Evolutionary conservation across 805 yeast genomes (phyloP), one percentile per base, ranked within the genome.

Genomic region (Brettanomyces nanus): DNA sequence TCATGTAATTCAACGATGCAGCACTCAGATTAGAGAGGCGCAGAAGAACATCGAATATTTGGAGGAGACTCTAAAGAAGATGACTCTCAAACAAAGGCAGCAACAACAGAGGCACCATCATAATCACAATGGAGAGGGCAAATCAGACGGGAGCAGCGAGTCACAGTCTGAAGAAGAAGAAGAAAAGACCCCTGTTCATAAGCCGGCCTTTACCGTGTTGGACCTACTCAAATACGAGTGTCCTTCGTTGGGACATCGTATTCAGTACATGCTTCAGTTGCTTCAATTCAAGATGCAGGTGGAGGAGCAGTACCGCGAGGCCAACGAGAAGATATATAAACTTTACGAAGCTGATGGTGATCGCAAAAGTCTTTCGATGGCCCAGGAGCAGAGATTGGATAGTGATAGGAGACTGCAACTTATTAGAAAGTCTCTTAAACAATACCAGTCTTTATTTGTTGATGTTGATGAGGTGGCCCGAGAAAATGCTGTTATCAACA

Each of bases 201-300:
- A 50, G 19, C 75, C 80, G 1, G 56, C 71, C 4, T 83, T 71
- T 52, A 74, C 90, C 0, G 70, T 84, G 17, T 65, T 84, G 47
- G 98, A 92, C 57, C 68, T 92, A 40, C 71, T 86, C 55, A 87
- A 87, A 51, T 87, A 86, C 54, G 97, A 92, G 52, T 85, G 95
- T 49, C 96, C 97, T 1, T 85, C 95, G 0, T 65, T 92, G 48
- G 96, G 97, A 9, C 96, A 92, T 51, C 75, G 92, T 45, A 92
- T 92, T 53, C 96, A 86, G 61, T 80, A 85, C 51, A 89, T 92
- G 97, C 71, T 90, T 39, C 97, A 89, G 62, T 95, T 87, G 59
- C 69, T 92, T 42, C 95, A 89, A 56, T 87, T 90, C 59, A 92
- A 92, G 61, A 69, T 90, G 33, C 92, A 90, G 53, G 95, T 90